A percentile compares a stretch with the other conserved stretches of the same genome.
These are phyloP conservation scores for Fusarium mundagurra DNA, from an alignment of 2,329 filamentous ascomycete genomes.

Conservation along the genomic window DNA sequence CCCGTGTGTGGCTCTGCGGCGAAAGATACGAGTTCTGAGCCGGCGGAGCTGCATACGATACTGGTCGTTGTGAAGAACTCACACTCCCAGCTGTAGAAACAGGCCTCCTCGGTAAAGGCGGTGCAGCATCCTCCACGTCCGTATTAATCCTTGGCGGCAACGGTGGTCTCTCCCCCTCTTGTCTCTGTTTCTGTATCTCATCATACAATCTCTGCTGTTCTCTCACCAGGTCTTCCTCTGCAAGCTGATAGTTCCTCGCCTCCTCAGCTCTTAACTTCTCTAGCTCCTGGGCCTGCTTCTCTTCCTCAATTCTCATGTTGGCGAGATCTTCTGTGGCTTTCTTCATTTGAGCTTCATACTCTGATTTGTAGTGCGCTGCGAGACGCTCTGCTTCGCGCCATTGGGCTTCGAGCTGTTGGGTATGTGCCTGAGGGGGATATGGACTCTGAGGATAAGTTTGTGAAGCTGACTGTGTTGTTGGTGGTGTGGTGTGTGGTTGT, in stretches of 20 bases:
- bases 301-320: constrained; percentile 1
- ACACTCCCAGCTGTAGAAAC: background rate
- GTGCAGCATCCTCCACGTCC: background rate
- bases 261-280: constrained; percentile 13
- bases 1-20: background rate
- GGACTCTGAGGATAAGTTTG: background rate
- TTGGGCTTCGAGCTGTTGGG: constrained; percentile 25
- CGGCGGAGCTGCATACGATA: background rate
- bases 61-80: background rate
- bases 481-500: background rate
- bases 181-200: constrained; percentile 22
- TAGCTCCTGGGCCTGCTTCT: constrained; percentile 8
- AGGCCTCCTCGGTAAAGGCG: constrained; percentile 25
- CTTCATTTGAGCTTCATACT: constrained; percentile 26
- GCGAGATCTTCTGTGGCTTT: constrained; percentile 17
- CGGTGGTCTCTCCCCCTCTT: background rate
- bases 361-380: constrained; percentile 34
- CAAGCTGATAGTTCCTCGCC: background rate
- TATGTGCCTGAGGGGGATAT: background rate
- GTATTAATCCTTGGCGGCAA: constrained; percentile 16
- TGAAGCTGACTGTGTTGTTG: background rate
- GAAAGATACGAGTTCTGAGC: background rate
- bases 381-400: constrained; percentile 35
- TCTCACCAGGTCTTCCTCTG: constrained; percentile 14
- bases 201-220: constrained; percentile 28